phyloP scores from a whole-genome alignment of 306 rosid genomes.

The Prunus persica region Prunus_persica_NCBIv2 NC_034010.1:28853001-28853500 shows the following conservation, averaged over 20 bases:
- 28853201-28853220: neutral
- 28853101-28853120: neutral
- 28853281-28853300: too few species aligned
- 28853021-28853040: neutral
- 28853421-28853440: neutral
- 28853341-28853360: too few species aligned
- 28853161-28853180: too few species aligned
- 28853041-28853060: neutral
- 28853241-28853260: neutral
- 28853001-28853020: neutral
- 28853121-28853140: too few species aligned
- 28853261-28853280: neutral
- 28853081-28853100: neutral
- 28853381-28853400: neutral
- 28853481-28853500: too few species aligned
- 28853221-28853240: too few species aligned
- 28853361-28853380: too few species aligned
- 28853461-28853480: neutral
- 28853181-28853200: neutral
- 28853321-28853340: accelerated
- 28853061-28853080: neutral
- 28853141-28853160: too few species aligned
- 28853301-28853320: too few species aligned
- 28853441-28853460: neutral
- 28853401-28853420: neutral